Conservation (phyloP, 1,284 basidiomycete genomes). For the Thelephora terrestris region DNA sequence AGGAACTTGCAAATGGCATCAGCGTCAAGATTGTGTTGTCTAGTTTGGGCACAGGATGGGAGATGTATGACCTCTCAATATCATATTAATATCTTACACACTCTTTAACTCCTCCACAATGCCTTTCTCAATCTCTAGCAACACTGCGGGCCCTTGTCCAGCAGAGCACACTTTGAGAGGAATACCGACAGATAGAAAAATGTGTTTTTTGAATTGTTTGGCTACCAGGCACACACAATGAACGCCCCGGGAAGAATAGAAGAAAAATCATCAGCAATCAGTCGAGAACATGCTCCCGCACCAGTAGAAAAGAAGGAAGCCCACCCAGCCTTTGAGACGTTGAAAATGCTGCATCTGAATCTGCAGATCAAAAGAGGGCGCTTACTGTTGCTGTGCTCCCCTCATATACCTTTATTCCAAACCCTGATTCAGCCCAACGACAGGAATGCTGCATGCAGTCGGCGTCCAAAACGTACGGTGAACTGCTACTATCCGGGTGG, state of each 20-base stretch:
- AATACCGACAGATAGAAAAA: conserved; percentile 64
- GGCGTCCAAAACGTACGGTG: conserved; percentile 25
- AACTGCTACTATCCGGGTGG: too few species aligned
- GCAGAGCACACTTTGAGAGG: conserved; percentile 32
- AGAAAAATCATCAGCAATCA: not conserved
- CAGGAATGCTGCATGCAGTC: not conserved
- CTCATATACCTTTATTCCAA: not conserved
- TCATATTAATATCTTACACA: too few species aligned
- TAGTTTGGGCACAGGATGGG: too few species aligned
- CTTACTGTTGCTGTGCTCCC: conserved; percentile 40
- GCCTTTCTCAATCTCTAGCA: conserved; percentile 48
- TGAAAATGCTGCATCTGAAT: conserved; percentile 54
- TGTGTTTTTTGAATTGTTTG: conserved; percentile 49
- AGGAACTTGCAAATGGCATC: too few species aligned
- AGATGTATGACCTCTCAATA: too few species aligned
- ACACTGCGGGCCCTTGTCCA: conserved; percentile 35
- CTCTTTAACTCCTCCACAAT: conserved; percentile 38
- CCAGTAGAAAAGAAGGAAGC: conserved; percentile 14
- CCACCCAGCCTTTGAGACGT: conserved; percentile 77
- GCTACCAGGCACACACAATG: conserved; percentile 29
- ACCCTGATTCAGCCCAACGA: not conserved
- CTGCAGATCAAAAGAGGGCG: conserved; percentile 53
- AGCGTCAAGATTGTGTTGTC: too few species aligned
- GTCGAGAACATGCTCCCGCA: not conserved
- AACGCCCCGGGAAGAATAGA: conserved; percentile 3